These are phyloP conservation scores for Talaromyces trachyspermus DNA, from an alignment of 495 filamentous ascomycete species.

Conservation along the genomic window DNA sequence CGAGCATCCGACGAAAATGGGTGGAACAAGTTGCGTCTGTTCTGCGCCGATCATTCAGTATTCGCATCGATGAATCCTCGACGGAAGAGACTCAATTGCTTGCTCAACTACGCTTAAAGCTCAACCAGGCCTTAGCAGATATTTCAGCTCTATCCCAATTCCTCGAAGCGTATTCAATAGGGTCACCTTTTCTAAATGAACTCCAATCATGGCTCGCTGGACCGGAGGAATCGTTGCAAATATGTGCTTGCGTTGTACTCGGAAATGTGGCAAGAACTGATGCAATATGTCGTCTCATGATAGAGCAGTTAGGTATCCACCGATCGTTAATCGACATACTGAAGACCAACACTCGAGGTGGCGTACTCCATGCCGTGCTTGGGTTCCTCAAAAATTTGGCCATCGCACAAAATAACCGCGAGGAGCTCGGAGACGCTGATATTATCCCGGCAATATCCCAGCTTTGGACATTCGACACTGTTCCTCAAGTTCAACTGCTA, in stretches of 20 bases:
- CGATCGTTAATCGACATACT: conserved; percentile 48
- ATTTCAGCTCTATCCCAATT: conserved; percentile 55
- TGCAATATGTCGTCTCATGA: conserved; percentile 49
- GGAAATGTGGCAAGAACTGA: conserved; percentile 75
- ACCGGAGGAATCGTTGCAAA: conserved; percentile 51
- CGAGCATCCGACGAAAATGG: conserved; percentile 30
- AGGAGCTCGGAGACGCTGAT: conserved; percentile 45
- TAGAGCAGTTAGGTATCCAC: conserved; percentile 47
- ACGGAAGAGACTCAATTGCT: conserved; percentile 45
- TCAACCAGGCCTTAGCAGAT: conserved; percentile 55
- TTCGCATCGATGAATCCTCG: conserved; percentile 21
- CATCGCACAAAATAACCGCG: conserved; percentile 57
- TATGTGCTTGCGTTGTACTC: conserved; percentile 67
- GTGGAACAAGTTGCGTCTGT: conserved; percentile 26
- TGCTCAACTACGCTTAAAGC: conserved; percentile 44
- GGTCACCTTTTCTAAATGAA: conserved; percentile 39
- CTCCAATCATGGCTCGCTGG: conserved; percentile 48
- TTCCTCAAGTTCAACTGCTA: conserved; percentile 64
- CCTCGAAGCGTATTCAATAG: conserved; percentile 39
- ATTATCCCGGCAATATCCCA: conserved; percentile 47
- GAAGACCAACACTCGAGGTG: conserved; percentile 31
- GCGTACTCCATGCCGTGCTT: conserved; percentile 58
- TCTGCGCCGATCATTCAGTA: conserved; percentile 23
- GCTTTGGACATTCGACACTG: conserved; percentile 52
- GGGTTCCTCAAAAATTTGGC: conserved; percentile 78